A percentile compares a stretch with the other conserved stretches of the same genome.
Evolutionary conservation across 2,329 filamentous ascomycete genomes (phyloP).

Genomic region (Aureobasidium mangrovei): DNA sequence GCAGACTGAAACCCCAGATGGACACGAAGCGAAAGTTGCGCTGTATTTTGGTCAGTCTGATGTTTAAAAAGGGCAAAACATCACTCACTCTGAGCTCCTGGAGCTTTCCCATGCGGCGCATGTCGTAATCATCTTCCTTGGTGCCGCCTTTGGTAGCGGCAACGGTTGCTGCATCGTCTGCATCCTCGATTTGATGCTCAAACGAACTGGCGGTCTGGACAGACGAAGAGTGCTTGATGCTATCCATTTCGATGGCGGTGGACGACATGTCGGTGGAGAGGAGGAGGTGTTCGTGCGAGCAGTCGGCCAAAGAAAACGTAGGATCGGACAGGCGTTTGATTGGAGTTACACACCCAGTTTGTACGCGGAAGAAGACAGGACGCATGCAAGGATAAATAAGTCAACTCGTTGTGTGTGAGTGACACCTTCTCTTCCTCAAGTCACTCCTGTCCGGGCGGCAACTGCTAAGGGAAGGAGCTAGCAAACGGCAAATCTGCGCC

Average conservation of each 20-base stretch:
- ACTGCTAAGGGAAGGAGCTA: slow-evolving; percentile 9
- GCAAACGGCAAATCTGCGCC: slow-evolving; percentile 7
- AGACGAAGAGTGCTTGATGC: slow-evolving; percentile 15
- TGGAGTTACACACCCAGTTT: slow-evolving; percentile 13
- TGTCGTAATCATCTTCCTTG: slow-evolving; percentile 18
- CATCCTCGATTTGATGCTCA: slow-evolving; percentile 1
- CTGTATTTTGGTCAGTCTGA: slow-evolving; percentile 1
- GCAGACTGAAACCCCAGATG: slow-evolving; percentile 12
- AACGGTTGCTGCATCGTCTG: slow-evolving; percentile 1
- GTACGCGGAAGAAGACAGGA: slow-evolving; percentile 14
- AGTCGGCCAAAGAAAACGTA: slow-evolving; percentile 6
- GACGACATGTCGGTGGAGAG: slow-evolving; percentile 10
- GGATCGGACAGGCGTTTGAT: slow-evolving; percentile 5
- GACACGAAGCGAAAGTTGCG: slow-evolving; percentile 15
- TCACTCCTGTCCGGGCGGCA: background rate
- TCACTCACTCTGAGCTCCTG: slow-evolving; percentile 17
- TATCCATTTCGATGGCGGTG: slow-evolving; percentile 10
- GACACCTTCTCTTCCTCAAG: background rate
- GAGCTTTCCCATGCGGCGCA: slow-evolving; percentile 22
- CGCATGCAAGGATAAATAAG: slow-evolving; percentile 14
- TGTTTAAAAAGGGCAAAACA: background rate
- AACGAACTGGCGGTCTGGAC: slow-evolving; percentile 13
- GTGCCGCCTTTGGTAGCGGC: slow-evolving; percentile 17
- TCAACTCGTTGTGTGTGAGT: background rate
- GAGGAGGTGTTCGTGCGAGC: background rate